Percentiles rank a stretch among this genome's conserved stretches.
phyloP scores from a whole-genome alignment of 495 filamentous ascomycete genomes.

The Daldinia loculata region DNA sequence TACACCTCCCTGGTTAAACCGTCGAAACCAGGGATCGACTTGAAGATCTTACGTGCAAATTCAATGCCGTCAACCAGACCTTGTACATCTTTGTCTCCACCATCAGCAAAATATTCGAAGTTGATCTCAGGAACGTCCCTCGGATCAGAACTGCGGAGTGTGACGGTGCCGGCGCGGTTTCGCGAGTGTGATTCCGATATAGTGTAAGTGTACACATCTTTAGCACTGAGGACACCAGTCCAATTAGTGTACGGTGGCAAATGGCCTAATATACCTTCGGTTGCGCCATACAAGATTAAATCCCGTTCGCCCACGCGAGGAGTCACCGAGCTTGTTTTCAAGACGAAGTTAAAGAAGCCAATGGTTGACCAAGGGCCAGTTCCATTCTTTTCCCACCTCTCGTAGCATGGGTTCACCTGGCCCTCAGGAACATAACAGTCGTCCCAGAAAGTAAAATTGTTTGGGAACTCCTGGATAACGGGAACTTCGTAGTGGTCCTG shows the following conservation, averaged over 20 bases:
- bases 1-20: not conserved
- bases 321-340: not conserved
- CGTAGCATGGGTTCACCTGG: not conserved
- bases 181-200: slow-evolving; percentile 6
- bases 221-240: not conserved
- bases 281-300: not conserved
- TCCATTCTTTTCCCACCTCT: slow-evolving; percentile 1
- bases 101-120: not conserved
- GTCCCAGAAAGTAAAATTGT: slow-evolving; percentile 7
- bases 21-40: not conserved
- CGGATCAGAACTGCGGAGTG: not conserved
- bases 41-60: not conserved
- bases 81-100: not conserved
- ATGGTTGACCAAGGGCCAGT: not conserved
- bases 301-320: not conserved
- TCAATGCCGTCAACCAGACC: not conserved
- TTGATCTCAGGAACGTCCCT: not conserved
- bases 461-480: slow-evolving; percentile 2
- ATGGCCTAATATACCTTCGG: not conserved
- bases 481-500: slow-evolving; percentile 9
- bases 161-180: not conserved
- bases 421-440: not conserved
- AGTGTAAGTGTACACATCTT: not conserved
- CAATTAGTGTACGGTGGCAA: not conserved
- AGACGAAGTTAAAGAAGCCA: slow-evolving; percentile 1